Base-by-base conservation (phyloP, 345 rosid genomes). In the Salix udensis region DNA sequence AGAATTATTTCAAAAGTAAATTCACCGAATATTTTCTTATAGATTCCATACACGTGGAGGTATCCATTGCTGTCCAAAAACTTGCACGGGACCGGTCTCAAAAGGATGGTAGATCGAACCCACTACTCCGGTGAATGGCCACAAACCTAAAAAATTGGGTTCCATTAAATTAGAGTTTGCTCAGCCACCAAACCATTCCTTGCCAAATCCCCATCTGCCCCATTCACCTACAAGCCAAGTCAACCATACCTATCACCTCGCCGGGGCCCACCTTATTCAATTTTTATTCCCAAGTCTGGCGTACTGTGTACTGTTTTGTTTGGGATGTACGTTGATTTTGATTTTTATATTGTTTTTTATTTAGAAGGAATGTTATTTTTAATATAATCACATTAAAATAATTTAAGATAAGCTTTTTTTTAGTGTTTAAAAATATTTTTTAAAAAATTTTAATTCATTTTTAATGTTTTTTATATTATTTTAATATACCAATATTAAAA, bases 161-260 rank as follows among this genome's bases (percentile, higher is more conserved):
- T 55, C 3, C 12, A n/a, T 55, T n/a, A 21, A 7, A 53, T 52
- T 52, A 52, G 23, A 18, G n/a, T 52, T 52, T 0, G 16, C 18
- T 8, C n/a, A 52, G 58, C 58, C 23, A 52, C 7, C 4, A 9
- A 0, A 28, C 7, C 12, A 7, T 60, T 30, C 44, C 5, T 15
- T 1, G 31, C 60, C 66, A 62, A 65, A 36, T 24, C 6, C 26
- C 70, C 44, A n/a, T 62, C 64, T 23, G 50, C 70, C 34, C 67
- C 36, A 26, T 68, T 55, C 78, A 55, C 55, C 28, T n/a, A 13
- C 23, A 44, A 15, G 5, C 30, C 7, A 61, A 46, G 74, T n/a
- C 74, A 70, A 77, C 62, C 48, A 60, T 13, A 30, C 79, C 74
- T 70, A 62, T 44, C 73, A 39, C 23, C 48, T 44, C 13, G 15